Evolutionary conservation across 2,329 filamentous ascomycete species (phyloP).

Genomic region (Zopfia rhizophila): DNA sequence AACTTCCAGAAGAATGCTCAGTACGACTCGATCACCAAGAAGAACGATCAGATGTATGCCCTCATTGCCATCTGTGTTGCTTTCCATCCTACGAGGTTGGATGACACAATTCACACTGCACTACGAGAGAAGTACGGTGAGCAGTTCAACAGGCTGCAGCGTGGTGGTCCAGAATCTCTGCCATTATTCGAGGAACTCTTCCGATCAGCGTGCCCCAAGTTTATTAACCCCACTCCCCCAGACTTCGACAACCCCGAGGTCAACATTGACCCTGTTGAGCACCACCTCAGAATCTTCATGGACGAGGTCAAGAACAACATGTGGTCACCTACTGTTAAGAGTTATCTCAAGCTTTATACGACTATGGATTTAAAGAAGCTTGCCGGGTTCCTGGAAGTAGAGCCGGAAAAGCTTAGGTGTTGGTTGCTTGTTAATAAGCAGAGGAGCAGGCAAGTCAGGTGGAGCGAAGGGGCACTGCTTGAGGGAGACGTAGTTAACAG

Average conservation of each 20-base stretch:
- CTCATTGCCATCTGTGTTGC: conserved; percentile 98
- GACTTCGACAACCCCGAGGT: conserved; percentile 97
- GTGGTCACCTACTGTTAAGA: conserved; percentile 97
- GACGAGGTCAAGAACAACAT: conserved; percentile 99
- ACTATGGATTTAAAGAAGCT: conserved; percentile 99
- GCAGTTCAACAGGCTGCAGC: conserved; percentile 95
- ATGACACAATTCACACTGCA: conserved; percentile 98
- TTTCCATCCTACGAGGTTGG: conserved; percentile 94
- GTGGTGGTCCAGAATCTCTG: conserved; percentile 92
- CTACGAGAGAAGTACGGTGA: conserved; percentile 99
- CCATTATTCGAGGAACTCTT: conserved; percentile 99
- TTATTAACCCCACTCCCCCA: conserved; percentile 96
- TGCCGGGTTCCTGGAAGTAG: conserved; percentile 94
- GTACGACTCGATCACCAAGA: conserved; percentile 99
- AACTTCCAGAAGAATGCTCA: conserved; percentile 99
- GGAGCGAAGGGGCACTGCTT: conserved; percentile 87
- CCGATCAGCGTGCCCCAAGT: conserved; percentile 97
- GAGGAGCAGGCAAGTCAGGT: conserved; percentile 94
- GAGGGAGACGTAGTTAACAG: conserved; percentile 94
- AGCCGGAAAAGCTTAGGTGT: conserved; percentile 93
- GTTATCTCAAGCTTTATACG: conserved; percentile 98
- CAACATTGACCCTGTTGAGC: conserved; percentile 97
- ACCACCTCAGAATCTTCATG: conserved; percentile 98
- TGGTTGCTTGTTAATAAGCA: conserved; percentile 99
- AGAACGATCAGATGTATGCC: conserved; percentile 99